phyloP scores from a whole-genome alignment of 345 rosid genomes.

The Syzygium oleosum region DNA sequence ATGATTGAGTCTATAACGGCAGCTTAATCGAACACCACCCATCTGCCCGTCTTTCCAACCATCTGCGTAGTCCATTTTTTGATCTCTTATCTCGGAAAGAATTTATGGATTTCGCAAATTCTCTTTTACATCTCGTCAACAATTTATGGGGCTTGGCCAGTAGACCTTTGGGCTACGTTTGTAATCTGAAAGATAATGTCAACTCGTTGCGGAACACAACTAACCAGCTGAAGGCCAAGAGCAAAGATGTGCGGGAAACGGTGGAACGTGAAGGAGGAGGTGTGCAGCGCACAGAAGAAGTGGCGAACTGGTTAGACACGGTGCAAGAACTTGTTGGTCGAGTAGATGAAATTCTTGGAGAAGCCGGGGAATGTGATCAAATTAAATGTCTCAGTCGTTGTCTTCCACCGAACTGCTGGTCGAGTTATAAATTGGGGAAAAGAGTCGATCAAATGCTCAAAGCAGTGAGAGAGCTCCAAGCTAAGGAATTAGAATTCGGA shows the following conservation, averaged over 20 bases:
- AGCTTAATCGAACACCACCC: neutral
- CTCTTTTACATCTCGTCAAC: neutral
- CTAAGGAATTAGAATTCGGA: too few species aligned
- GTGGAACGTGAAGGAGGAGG: neutral
- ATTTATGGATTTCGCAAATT: neutral
- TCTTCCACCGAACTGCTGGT: rapidly evolving
- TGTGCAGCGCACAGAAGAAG: neutral
- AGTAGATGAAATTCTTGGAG: neutral
- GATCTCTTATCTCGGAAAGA: neutral
- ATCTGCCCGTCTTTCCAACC: neutral
- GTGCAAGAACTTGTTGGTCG: neutral
- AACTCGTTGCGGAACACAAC: neutral
- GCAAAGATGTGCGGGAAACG: rapidly evolving
- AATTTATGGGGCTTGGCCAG: neutral
- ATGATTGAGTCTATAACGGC: neutral
- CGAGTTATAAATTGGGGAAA: too few species aligned
- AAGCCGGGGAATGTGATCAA: neutral
- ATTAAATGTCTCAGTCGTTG: neutral
- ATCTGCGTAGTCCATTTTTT: neutral
- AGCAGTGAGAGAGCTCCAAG: too few species aligned
- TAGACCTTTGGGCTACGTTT: neutral
- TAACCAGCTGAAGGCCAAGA: neutral
- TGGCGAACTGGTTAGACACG: neutral
- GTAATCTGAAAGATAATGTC: neutral
- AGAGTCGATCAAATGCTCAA: too few species aligned